These are phyloP conservation scores for Aspergillus proliferans DNA, from an alignment of 2,329 filamentous ascomycete species.

Conservation along the genomic window DNA sequence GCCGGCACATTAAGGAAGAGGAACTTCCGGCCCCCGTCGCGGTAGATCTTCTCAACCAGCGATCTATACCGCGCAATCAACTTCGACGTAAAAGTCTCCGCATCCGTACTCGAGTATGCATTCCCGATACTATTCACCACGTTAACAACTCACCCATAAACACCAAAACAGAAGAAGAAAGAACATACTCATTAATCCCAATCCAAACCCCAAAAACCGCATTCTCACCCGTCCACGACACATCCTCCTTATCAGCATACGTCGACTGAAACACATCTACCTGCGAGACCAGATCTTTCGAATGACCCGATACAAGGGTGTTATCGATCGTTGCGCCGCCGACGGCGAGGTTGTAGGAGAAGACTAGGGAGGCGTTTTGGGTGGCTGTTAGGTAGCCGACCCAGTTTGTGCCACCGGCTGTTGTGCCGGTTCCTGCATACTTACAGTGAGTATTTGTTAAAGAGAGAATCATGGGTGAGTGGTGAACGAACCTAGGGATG, in stretches of 20 bases:
- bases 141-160: conserved; percentile 1
- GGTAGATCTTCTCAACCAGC: conserved; percentile 45
- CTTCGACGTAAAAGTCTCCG: conserved; percentile 23
- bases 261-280: conserved; percentile 40
- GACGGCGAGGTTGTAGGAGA: conserved; percentile 51
- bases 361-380: conserved; percentile 43
- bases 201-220: conserved; percentile 30
- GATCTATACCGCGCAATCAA: conserved; percentile 43
- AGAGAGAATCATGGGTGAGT: neutral
- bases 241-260: conserved; percentile 28
- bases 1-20: conserved; percentile 55
- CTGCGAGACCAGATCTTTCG: conserved; percentile 45
- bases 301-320: conserved; percentile 47
- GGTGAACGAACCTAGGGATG: conserved; percentile 27
- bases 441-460: neutral
- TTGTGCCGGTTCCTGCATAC: conserved; percentile 43
- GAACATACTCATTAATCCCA: conserved; percentile 25
- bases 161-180: neutral
- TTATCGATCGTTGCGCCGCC: conserved; percentile 51
- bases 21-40: conserved; percentile 52
- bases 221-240: conserved; percentile 20
- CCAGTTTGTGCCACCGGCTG: conserved; percentile 49
- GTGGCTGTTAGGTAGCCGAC: conserved; percentile 44
- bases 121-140: conserved; percentile 16
- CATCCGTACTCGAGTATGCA: conserved; percentile 23